Evolutionary conservation across 345 rosid genomes (phyloP).

Genomic region (Pugionium dolabratum): DNA sequence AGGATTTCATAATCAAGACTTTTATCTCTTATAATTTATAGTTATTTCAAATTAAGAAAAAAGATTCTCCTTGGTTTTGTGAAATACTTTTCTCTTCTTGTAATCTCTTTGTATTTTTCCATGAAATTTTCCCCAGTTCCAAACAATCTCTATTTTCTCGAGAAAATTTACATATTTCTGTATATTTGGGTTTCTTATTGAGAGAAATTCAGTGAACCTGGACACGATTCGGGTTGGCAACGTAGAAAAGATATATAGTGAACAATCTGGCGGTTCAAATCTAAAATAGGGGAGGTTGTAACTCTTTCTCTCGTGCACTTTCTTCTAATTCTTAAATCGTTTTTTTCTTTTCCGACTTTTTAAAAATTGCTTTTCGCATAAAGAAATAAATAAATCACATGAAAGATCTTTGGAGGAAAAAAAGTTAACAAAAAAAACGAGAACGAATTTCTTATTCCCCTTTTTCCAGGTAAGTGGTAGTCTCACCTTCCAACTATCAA

Average conservation of each 20-base stretch:
- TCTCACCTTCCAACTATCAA: slow-evolving; percentile 41
- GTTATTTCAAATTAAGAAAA: neutral
- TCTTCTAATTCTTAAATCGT: slow-evolving; percentile 16
- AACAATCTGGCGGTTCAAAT: slow-evolving; percentile 24
- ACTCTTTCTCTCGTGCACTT: slow-evolving; percentile 32
- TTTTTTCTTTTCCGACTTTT: neutral
- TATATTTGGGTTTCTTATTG: neutral
- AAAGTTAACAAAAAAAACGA: neutral
- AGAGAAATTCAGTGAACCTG: slow-evolving; percentile 30
- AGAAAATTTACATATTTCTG: neutral
- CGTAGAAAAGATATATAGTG: slow-evolving; percentile 2
- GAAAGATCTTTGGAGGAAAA: slow-evolving; percentile 21
- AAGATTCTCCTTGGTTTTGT: neutral
- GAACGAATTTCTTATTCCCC: slow-evolving; percentile 27
- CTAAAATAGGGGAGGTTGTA: slow-evolving; percentile 19
- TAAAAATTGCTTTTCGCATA: neutral
- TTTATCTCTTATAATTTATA: slow-evolving; percentile 4
- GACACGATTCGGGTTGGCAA: slow-evolving; percentile 20
- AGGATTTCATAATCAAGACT: neutral
- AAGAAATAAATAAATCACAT: slow-evolving; percentile 7
- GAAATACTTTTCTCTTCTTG: neutral
- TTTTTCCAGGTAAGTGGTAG: slow-evolving; percentile 36
- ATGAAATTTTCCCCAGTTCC: neutral
- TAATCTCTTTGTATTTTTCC: neutral
- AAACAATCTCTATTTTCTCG: neutral